Evolutionary conservation across 2,329 filamentous ascomycete genomes (phyloP).

Genomic region (Esteya vermicola): DNA sequence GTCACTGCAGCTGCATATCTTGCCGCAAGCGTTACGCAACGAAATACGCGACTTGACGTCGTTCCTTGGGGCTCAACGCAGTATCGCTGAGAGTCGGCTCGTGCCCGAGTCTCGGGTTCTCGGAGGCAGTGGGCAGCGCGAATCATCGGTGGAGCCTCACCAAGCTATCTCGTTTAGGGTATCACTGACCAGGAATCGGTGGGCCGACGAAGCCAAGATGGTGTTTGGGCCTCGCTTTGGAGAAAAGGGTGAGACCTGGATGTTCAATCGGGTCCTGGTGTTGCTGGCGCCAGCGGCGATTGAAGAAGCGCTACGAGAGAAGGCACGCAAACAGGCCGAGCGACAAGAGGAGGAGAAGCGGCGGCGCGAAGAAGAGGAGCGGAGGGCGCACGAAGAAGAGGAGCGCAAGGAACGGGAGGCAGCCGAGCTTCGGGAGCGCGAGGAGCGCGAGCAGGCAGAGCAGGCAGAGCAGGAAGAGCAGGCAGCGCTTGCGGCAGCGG

Average conservation of each 20-base stretch:
- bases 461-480: conserved; percentile 51
- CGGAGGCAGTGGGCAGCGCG: neutral
- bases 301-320: conserved; percentile 60
- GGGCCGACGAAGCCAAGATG: conserved; percentile 81
- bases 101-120: neutral
- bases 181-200: conserved; percentile 59
- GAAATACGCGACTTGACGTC: conserved; percentile 40
- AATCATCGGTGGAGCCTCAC: conserved; percentile 40
- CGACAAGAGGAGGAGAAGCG: conserved; percentile 34
- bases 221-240: conserved; percentile 57
- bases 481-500: conserved; percentile 50
- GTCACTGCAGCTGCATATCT: conserved; percentile 46
- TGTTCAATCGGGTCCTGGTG: conserved; percentile 50
- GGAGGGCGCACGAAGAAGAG: conserved; percentile 42
- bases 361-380: conserved; percentile 51
- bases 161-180: conserved; percentile 64
- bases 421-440: conserved; percentile 48
- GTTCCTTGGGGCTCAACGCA: conserved; percentile 26
- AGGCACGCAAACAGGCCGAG: conserved; percentile 39
- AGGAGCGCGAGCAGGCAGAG: conserved; percentile 60
- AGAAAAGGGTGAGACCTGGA: conserved; percentile 56
- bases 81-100: conserved; percentile 5
- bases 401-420: conserved; percentile 52
- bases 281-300: conserved; percentile 73
- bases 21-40: conserved; percentile 29